Base-by-base conservation (phyloP, 768 basidiomycete genomes). In the Xanthoconium purpureum region DNA sequence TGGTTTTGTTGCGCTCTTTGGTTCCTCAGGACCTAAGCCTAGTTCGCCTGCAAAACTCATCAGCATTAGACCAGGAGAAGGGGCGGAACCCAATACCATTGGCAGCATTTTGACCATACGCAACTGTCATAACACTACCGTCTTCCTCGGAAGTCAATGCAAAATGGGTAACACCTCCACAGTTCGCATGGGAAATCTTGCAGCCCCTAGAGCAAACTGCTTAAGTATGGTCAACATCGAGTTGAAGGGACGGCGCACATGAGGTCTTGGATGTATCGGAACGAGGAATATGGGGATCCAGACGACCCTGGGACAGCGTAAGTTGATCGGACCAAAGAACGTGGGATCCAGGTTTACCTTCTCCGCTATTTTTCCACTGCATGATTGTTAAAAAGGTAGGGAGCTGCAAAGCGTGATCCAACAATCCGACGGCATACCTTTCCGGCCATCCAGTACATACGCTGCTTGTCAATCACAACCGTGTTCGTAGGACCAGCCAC, bases 331-430 rank as follows among this genome's bases (percentile, higher is more conserved):
- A 32, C 5, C 14, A 39, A 36, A 39, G 14, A 37, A 43, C 11
- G 17, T 43, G 36, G 14, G 33, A 29, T 32, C 36, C 15, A 9
- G 33, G 20, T 63, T 50, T 63, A 83, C 94, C 95, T 72, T 97
- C 95, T 12, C 95, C 95, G 7, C 92, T 94, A 60, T 87, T 91
- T 73, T 98, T 98, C 91, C 91, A 98, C 84, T 94, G 70, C 39
- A 66, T 64, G 42, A 73, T 63, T 56, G 56, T 52, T 30, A 52
- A 29, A 20, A 52, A 42, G 36, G 17, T 45, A 43, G 56, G 54
- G 50, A 35, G 18, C n/a, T 48, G 14, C 6, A 47, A 49, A 54
- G 18, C 6, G 39, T 20, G 28, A 54, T 33, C 37, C 35, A 5
- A 51, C 32, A 39, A 49, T 51, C 37, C 49, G 29, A 54, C 6